phyloP scores from a whole-genome alignment of 768 basidiomycete genomes.

The Sistotremastrum suecicum region DNA sequence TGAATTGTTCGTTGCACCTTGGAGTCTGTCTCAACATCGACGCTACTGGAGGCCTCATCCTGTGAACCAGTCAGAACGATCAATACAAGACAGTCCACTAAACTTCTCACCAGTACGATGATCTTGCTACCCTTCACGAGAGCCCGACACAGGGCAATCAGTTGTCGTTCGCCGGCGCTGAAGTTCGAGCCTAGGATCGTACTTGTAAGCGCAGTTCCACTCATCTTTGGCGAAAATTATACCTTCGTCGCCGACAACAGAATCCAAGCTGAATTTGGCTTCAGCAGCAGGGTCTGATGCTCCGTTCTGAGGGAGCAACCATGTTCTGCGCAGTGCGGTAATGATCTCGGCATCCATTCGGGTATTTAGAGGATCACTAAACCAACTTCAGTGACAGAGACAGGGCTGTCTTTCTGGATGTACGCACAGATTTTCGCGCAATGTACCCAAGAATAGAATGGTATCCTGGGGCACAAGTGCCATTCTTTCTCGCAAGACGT shows the following conservation, averaged over 20 bases:
- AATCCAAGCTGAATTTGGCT: constrained; percentile 56
- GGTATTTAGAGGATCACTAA: constrained; percentile 37
- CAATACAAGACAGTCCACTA: background rate
- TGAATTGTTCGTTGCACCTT: constrained; percentile 52
- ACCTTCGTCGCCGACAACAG: constrained; percentile 51
- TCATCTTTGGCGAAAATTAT: background rate
- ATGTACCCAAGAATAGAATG: constrained; percentile 36
- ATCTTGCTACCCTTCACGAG: constrained; percentile 47
- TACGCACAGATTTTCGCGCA: constrained; percentile 31
- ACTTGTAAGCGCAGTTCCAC: background rate
- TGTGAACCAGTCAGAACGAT: constrained; percentile 9
- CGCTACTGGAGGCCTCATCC: constrained; percentile 52
- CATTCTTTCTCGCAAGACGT: constrained; percentile 34
- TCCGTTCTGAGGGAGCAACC: constrained; percentile 41
- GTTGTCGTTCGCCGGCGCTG: constrained; percentile 54
- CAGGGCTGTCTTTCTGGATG: background rate
- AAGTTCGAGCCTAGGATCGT: constrained; percentile 36
- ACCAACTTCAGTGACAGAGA: background rate
- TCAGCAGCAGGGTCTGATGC: constrained; percentile 29
- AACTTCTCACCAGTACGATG: constrained; percentile 31
- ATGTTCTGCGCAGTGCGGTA: constrained; percentile 43
- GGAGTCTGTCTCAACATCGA: constrained; percentile 49
- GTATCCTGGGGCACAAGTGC: constrained; percentile 60
- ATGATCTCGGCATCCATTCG: constrained; percentile 50
- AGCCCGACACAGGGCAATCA: constrained; percentile 47